A percentile compares a stretch with the other conserved stretches of the same genome.
Conservation (phyloP, 805 yeast species). For the Sugiyamaella lignohabitans region DNA sequence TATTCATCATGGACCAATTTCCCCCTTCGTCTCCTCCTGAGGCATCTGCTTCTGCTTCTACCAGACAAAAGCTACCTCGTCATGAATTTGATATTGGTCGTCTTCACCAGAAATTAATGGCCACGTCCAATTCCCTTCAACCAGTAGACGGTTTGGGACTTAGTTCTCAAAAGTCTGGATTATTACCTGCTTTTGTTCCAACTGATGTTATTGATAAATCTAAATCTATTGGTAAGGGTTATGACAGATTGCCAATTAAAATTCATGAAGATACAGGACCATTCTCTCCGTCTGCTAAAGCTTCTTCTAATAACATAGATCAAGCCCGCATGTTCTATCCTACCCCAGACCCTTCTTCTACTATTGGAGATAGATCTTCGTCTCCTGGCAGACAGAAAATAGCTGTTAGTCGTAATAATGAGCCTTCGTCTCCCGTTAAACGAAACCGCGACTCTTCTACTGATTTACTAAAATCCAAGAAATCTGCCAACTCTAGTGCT, state of each 20-base stretch:
- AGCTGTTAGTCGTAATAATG: too few relatives aligned
- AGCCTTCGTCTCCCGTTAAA: neutral
- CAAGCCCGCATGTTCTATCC: conserved; percentile 26
- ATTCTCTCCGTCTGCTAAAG: conserved; percentile 15
- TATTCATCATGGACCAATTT: conserved; percentile 29
- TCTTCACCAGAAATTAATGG: neutral
- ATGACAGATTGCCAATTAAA: conserved; percentile 4
- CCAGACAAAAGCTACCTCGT: neutral
- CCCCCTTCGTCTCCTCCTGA: conserved; percentile 48
- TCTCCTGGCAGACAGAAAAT: conserved; percentile 1
- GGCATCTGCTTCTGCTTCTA: neutral
- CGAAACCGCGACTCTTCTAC: too few relatives aligned
- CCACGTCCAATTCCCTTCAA: conserved; percentile 1
- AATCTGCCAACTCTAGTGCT: neutral
- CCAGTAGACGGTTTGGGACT: too few relatives aligned
- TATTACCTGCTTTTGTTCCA: conserved; percentile 19
- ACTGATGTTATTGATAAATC: neutral
- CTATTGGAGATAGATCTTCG: conserved; percentile 15
- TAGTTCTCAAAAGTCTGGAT: conserved; percentile 2
- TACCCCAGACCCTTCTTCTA: conserved; percentile 28
- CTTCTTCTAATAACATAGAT: neutral
- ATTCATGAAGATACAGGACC: conserved; percentile 15
- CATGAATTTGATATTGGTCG: neutral
- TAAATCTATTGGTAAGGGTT: neutral
- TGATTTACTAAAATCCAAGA: neutral